A percentile compares a stretch with the other conserved stretches of the same genome.
These are phyloP conservation scores for Hypoxylon sp. DNA, from an alignment of 2,329 filamentous ascomycete species.

Conservation along the genomic window DNA sequence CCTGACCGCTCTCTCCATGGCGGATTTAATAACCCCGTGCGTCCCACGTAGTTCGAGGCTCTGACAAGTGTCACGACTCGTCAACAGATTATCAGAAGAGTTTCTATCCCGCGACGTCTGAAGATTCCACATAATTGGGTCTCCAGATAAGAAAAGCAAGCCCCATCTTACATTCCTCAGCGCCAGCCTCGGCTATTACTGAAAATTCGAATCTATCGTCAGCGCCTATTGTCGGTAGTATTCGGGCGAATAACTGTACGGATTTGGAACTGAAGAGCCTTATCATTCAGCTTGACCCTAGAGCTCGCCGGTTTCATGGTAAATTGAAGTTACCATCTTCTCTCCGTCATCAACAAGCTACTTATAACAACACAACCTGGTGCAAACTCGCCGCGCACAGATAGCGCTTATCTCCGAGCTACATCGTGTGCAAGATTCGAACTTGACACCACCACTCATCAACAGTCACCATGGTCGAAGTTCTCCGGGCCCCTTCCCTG, in stretches of 20 bases:
- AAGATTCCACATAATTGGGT: constrained; percentile 34
- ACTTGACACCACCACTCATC: constrained; percentile 24
- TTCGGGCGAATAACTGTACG: constrained; percentile 16
- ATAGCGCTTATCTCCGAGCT: constrained; percentile 32
- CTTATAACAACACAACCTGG: constrained; percentile 20
- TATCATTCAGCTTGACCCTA: constrained; percentile 28
- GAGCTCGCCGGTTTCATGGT: constrained; percentile 32
- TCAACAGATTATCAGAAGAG: constrained; percentile 40
- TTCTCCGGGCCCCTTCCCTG: constrained; percentile 49
- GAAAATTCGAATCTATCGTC: constrained; percentile 32
- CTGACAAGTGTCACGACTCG: constrained; percentile 40
- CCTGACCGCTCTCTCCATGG: constrained; percentile 42
- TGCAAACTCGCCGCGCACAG: constrained; percentile 23
- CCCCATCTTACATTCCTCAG: constrained; percentile 12
- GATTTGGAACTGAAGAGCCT: constrained; percentile 20
- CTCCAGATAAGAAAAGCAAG: constrained; percentile 24
- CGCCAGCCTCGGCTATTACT: constrained; percentile 35
- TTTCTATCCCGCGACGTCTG: constrained; percentile 27
- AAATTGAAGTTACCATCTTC: constrained; percentile 24
- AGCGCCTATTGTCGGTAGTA: constrained; percentile 32
- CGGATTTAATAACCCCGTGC: constrained; percentile 42
- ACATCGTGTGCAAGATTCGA: constrained; percentile 21
- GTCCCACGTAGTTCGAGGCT: constrained; percentile 37
- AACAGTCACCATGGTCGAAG: constrained; percentile 52
- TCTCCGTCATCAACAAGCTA: constrained; percentile 27